Conservation (phyloP, 345 rosid genomes). For the Citrus australasica region DNA sequence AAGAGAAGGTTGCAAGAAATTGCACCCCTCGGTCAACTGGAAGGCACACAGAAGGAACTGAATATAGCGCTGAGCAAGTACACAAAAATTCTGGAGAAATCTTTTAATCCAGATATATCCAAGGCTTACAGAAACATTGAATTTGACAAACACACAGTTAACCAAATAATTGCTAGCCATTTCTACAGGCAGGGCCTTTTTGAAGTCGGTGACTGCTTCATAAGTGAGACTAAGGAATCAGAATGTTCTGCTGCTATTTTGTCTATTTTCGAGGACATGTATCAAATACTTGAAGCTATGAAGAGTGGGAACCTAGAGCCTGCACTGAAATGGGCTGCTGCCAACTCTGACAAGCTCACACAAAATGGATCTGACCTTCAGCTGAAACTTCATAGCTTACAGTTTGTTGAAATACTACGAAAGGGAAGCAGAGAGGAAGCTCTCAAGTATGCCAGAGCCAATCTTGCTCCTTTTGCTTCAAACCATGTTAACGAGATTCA, state of each 20-base stretch:
- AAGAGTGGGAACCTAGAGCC: constrained; percentile 47
- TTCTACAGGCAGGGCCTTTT: constrained; percentile 69
- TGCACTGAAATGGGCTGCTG: constrained; percentile 58
- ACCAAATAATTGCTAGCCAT: constrained; percentile 63
- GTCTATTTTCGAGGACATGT: constrained; percentile 55
- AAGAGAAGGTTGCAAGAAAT: constrained; percentile 41
- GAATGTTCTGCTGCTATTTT: constrained; percentile 38
- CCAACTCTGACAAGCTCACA: constrained; percentile 52
- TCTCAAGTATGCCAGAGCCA: constrained; percentile 49
- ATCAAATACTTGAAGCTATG: constrained; percentile 58
- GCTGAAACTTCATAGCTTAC: constrained; percentile 64
- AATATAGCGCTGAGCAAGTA: constrained; percentile 57
- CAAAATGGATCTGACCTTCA: constrained; percentile 59
- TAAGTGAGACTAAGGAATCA: constrained; percentile 43
- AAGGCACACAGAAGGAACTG: constrained; percentile 61
- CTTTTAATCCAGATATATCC: constrained; percentile 56
- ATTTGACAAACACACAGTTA: constrained; percentile 48
- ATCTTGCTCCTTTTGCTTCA: constrained; percentile 38
- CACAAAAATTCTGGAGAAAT: constrained; percentile 57
- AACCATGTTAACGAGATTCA: constrained; percentile 38
- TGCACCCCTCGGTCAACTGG: constrained; percentile 45
- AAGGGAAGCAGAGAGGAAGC: constrained; percentile 46
- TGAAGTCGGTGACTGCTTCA: constrained; percentile 60
- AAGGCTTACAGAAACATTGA: constrained; percentile 63
- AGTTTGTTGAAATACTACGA: constrained; percentile 55